Evolutionary conservation across 169 alveolate genomes (phyloP), one percentile per base, ranked within the genome.

Genomic region (Neospora caninum): DNA sequence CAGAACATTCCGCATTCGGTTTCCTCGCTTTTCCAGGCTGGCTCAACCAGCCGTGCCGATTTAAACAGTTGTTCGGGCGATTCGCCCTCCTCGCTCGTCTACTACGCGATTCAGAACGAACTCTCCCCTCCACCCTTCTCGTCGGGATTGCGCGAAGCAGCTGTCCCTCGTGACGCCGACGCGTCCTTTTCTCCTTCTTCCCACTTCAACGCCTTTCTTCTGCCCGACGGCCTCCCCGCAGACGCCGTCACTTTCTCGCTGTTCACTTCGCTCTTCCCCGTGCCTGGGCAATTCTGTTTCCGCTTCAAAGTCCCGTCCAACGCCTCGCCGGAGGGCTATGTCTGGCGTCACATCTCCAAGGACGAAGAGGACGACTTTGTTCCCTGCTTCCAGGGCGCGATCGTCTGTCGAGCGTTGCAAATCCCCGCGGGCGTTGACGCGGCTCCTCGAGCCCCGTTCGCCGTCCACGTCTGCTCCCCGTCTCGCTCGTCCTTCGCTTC

Each of bases 61-160:
- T 22, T 27, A 29, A 29, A 27, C 73, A 16, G 34, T 22, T n/a
- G n/a, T n/a, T n/a, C n/a, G n/a, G n/a, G 73, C 73, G 73, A 27
- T 29, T 64, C 25, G 67, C 41, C 89, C 53, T 80, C 69, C 89
- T 38, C 4, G 31, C 67, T 82, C 41, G 89, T 82, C 67, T 82
- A 29, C 67, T 82, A 82, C 41, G 4, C 64, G n/a, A 41, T 82
- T 38, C 89, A 82, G 38, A 38, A 38, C 2, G 89, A 82, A 36
- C 69, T 82, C 34, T 38, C 89, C 6, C 89, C 89, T 20, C 89
- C 89, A 7, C 89, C 89, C 36, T 82, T 82, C 89, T 41, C 89
- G 16, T 4, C 38, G 67, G 22, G 13, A 4, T 4, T 49, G 4
- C 22, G 58, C 58, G 22, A 4, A 49, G 58, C 58, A 42, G 89